Base-by-base conservation (phyloP, 768 basidiomycete genomes). In the Suillus bovinus region DNA sequence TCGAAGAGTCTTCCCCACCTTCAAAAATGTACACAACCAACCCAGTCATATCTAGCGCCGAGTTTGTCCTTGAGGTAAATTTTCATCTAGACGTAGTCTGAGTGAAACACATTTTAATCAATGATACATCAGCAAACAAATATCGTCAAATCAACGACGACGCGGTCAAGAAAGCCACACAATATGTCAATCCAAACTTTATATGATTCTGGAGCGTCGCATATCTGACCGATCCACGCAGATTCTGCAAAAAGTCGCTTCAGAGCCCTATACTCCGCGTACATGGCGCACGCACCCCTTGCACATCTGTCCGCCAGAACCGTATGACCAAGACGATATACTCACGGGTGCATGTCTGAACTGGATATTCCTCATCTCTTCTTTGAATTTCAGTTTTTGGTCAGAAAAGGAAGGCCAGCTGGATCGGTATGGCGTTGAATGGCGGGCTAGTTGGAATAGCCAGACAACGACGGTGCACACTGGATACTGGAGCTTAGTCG, bases 361-460 rank as follows among this genome's bases (percentile, higher is more conserved):
- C 76, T 96, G 93, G 93, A 88, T 96, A 62, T 95, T 96, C 75
- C 83, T 92, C 63, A 87, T 96, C 46, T 94, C 90, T 3, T 83
- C 88, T 17, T 82, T 93, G 57, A 96, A 94, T 74, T 96, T 93
- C 74, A 91, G 84, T 68, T 96, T 93, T 74, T 96, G 95, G 94
- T 93, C 89, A 0, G 86, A 88, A 69, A 80, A 75, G 46, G 86
- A 88, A 64, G 84, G 85, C 0, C 73, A 66, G 6, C 66, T 78
- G 4, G 86, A 83, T 38, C 81, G 91, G 31, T 96, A 86, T 70
- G 91, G 89, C 24, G 86, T 96, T 3, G 81, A 87, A 67, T 95
- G 93, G 93, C 80, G 85, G 58, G 74, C 80, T 9, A 84, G 86
- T 1, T 93, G 92, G 90, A 76, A 74, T 16, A 77, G 75, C n/a